phyloP scores from a whole-genome alignment of 129 eudicot genomes.

The Saussurea involucrata region DNA sequence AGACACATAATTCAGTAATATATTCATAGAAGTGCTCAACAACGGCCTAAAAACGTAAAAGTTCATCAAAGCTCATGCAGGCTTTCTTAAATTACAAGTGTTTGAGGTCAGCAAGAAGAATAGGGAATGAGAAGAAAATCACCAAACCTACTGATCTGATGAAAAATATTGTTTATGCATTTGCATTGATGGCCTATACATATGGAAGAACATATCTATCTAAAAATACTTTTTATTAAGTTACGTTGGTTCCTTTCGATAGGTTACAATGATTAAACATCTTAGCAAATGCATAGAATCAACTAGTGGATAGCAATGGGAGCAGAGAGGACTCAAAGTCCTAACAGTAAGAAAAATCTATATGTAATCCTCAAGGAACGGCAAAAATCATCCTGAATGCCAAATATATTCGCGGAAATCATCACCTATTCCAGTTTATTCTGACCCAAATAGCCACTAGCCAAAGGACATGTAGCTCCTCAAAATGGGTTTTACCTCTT shows the following conservation, averaged over 20 bases:
- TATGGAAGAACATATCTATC: background rate
- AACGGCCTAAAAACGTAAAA: background rate
- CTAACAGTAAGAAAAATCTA: slow-evolving; percentile 12
- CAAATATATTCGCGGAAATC: slow-evolving; percentile 27
- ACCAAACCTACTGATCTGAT: background rate
- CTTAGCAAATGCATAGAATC: background rate
- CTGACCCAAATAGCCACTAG: slow-evolving; percentile 23
- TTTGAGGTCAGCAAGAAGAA: background rate
- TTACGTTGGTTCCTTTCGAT: background rate
- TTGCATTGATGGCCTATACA: background rate
- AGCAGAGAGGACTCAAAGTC: slow-evolving; percentile 8
- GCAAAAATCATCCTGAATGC: slow-evolving; percentile 31
- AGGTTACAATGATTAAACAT: slow-evolving; percentile 12
- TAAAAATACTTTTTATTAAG: background rate
- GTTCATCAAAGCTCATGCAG: background rate
- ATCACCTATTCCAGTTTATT: slow-evolving; percentile 21
- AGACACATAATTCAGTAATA: background rate
- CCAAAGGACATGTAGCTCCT: slow-evolving; percentile 33
- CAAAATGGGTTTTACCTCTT: slow-evolving; percentile 41
- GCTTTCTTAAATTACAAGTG: background rate
- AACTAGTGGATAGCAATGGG: slow-evolving; percentile 3
- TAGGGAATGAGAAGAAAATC: background rate
- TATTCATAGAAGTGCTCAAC: background rate
- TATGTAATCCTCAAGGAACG: slow-evolving; percentile 31
- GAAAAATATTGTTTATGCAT: background rate